Conservation (phyloP, 2,329 filamentous ascomycete genomes). For the Cercospora zeina region DNA sequence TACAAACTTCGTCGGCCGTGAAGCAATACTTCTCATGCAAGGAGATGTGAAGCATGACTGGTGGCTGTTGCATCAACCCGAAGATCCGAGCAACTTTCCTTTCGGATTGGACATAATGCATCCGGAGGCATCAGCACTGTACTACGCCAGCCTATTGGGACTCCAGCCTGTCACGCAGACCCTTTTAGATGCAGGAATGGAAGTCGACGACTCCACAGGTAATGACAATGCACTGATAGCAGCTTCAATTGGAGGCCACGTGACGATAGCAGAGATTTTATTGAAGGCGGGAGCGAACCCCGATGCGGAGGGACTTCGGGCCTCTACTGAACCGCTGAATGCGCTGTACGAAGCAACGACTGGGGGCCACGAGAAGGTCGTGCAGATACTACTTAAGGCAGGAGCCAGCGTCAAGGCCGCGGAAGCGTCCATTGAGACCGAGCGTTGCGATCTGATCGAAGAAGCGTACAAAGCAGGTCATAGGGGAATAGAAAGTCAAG, state of each 20-base stretch:
- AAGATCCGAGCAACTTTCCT: neutral
- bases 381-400: neutral
- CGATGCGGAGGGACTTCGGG: neutral
- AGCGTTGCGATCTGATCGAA: neutral
- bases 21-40: neutral
- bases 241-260: neutral
- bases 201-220: neutral
- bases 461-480: neutral
- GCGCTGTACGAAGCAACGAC: neutral
- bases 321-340: neutral
- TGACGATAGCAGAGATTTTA: neutral
- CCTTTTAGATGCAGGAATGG: neutral
- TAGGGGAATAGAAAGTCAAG: neutral
- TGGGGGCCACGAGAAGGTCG: neutral
- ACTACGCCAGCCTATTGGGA: neutral
- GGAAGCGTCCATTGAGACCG: neutral
- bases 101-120: too few relatives aligned
- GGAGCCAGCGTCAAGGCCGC: neutral
- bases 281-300: neutral
- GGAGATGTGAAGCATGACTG: neutral
- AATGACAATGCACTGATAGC: neutral
- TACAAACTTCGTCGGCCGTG: neutral
- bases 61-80: conserved; percentile 10
- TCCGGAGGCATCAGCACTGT: neutral
- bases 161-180: neutral